phyloP scores from a whole-genome alignment of 208 protist genomes.

The Trypanosoma cruzi region DNA sequence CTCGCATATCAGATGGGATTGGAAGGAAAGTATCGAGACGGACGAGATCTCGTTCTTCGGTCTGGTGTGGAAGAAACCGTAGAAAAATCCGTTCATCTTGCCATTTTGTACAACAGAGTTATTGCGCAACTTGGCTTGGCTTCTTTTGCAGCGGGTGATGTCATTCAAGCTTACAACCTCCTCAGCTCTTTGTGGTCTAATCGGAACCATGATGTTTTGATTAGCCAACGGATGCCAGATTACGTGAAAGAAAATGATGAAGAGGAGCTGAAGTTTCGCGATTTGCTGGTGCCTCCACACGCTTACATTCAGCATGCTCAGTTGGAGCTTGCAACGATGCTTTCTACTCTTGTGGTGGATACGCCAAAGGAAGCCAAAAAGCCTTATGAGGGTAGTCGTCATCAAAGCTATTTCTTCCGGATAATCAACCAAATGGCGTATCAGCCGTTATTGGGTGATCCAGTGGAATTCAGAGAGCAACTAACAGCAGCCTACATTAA shows the following conservation, averaged over 20 bases:
- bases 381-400: conserved; percentile 72
- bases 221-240: conserved; percentile 61
- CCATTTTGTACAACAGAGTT: conserved; percentile 78
- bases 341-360: conserved; percentile 77
- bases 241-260: conserved; percentile 39
- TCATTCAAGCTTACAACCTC: conserved; percentile 62
- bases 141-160: conserved; percentile 72
- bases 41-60: conserved; percentile 73
- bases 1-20: conserved; percentile 84
- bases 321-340: conserved; percentile 75
- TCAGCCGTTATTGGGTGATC: conserved; percentile 54
- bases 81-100: conserved; percentile 37
- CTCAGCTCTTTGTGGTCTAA: conserved; percentile 64
- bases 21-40: conserved; percentile 69
- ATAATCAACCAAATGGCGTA: conserved; percentile 47
- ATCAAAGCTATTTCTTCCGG: conserved; percentile 75
- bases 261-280: conserved; percentile 58
- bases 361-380: conserved; percentile 76
- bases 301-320: conserved; percentile 60
- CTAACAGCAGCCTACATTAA: conserved; percentile 62
- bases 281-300: conserved; percentile 61
- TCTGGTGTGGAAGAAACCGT: conserved; percentile 47
- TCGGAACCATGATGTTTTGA: conserved; percentile 52
- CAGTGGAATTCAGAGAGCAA: conserved; percentile 66
- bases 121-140: conserved; percentile 83